Base-by-base conservation (phyloP, 2,329 filamentous ascomycete genomes). In the Neopestalotiopsis sp. region DNA sequence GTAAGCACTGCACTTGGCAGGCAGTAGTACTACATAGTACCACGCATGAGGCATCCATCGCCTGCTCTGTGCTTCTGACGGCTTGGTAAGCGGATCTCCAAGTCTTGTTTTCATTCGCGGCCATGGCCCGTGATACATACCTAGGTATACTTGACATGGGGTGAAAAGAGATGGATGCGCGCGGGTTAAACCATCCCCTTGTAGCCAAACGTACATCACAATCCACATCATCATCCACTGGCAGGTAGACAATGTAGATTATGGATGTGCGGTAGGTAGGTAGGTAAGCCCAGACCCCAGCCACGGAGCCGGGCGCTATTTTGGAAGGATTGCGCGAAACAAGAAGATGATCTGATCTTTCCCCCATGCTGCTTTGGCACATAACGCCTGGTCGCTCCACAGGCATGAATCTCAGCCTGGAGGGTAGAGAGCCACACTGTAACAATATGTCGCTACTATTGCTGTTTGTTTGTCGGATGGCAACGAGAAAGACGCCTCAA, bases 311-410 rank as follows among this genome's bases (percentile, higher is more conserved):
- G 7, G 45, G 17, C 45, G 45, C 45, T 53, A 53, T 53, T 53
- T 53, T 53, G 45, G 45, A 53, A 53, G 45, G 45, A 53, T 53
- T 53, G 45, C 45, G 20, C 45, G 45, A 53, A 53, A 53, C 45
- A 53, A 53, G 45, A 53, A 20, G 45, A 53, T 53, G 45, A 53
- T 53, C 45, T 53, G 45, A 53, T 53, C n/a, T 17, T n/a, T 6
- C 45, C 45, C 45, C 45, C 45, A 53, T 53, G 45, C 45, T 53
- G 45, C 45, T 53, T 53, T 53, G 45, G 45, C 45, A 53, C 45
- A 53, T 53, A 53, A 53, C 45, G 45, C 45, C 45, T 53, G 45
- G 45, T 53, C 45, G 45, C 17, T 53, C 45, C 45, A 53, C 45
- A 53, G 45, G 45, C 45, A 53, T 53, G 45, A 53, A 53, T 53